Evolutionary conservation across 352 stramenopile genomes (phyloP), one percentile per base, ranked within the genome.

Genomic region (Phytophthora ohioensis): DNA sequence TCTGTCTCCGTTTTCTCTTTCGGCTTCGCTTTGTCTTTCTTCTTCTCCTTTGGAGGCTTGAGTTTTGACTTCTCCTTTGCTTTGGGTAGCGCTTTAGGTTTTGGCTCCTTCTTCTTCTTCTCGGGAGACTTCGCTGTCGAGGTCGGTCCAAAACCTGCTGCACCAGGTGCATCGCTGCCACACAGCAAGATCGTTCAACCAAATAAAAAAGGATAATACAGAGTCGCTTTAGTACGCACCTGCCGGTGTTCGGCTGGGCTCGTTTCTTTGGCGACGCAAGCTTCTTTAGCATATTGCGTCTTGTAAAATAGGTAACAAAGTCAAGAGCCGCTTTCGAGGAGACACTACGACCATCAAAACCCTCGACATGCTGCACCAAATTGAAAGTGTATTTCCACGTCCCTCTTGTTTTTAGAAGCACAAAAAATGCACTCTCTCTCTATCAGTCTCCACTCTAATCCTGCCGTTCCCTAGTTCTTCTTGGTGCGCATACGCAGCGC

Each of bases 401-500:
- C 31, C 32, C 31, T 55, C 12, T 57, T 15, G 21, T 27, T 48
- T 57, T 21, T 47, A 49, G 41, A 57, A 49, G 27, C 48, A 27
- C 27, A 31, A 31, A 49, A 27, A 27, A 8, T 30, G 21, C 21
- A 27, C 21, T 27, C 21, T 27, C 21, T 66, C 69, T 76, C 65
- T 65, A 66, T 67, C 64, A 12, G 4, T 45, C 51, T 67, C 46
- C 36, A 69, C 39, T 68, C 51, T 62, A 47, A 54, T 17, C 39
- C 39, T 9, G 30, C 17, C 15, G 15, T 75, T 32, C 48, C 34
- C 73, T 93, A 96, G 79, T 94, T 96, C 82, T 93, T 93, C 84
- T 96, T 94, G 65, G 90, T 97, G 71, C 88, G 88, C 85, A 95
- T 93, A 64, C 90, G 88, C 77, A 78, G 64, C 67, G 87, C 88